phyloP scores from a whole-genome alignment of 2,329 filamentous ascomycete species.

The Xylaria sp. region DNA sequence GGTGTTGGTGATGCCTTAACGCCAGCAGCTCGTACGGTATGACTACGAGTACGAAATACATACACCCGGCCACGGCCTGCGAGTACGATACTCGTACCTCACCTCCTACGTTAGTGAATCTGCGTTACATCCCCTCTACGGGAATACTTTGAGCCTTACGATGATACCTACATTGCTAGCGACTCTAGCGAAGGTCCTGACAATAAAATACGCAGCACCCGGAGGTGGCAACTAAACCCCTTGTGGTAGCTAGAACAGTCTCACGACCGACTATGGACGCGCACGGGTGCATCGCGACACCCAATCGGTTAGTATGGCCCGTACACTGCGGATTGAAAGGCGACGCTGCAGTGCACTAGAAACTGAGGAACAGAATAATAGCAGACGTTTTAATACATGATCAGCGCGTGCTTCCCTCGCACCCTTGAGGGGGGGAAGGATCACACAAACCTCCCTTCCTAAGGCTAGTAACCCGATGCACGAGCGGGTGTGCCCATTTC shows the following conservation, averaged over 20 bases:
- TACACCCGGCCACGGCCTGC: background rate
- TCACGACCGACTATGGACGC: too few relatives aligned
- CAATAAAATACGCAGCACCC: too few relatives aligned
- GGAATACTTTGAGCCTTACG: too few relatives aligned
- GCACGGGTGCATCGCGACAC: too few relatives aligned
- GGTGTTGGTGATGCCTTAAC: background rate
- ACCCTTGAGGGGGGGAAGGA: constrained; percentile 18
- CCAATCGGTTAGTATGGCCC: too few relatives aligned
- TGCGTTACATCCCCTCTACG: too few relatives aligned
- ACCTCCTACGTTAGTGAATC: background rate
- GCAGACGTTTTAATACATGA: constrained; percentile 9
- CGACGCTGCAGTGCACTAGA: background rate
- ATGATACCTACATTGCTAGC: too few relatives aligned
- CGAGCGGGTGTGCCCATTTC: constrained; percentile 28
- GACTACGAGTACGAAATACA: background rate
- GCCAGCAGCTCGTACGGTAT: background rate
- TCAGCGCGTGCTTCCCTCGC: constrained; percentile 8
- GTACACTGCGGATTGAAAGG: too few relatives aligned
- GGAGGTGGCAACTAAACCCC: too few relatives aligned
- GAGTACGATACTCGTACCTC: too few relatives aligned
- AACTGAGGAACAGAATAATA: background rate
- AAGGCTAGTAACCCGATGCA: constrained; percentile 29
- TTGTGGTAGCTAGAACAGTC: too few relatives aligned
- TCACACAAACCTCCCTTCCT: constrained; percentile 23
- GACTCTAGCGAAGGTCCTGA: too few relatives aligned